These are phyloP conservation scores for Solanum habrochaites DNA, from an alignment of 257 asterid species.

Conservation along the genomic window DNA sequence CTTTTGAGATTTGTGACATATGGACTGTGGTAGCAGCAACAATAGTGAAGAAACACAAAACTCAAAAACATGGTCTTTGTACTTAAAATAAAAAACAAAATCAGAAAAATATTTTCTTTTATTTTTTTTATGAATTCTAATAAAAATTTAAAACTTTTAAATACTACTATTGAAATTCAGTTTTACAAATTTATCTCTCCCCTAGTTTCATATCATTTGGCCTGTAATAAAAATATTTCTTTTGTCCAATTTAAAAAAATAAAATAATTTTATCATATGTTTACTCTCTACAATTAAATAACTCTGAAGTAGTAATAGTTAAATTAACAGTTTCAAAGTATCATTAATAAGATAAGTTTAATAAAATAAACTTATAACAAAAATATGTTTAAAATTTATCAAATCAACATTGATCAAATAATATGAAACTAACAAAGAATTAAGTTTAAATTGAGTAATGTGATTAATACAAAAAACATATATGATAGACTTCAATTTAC, in stretches of 20 bases:
- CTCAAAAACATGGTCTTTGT: neutral
- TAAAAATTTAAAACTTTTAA: neutral
- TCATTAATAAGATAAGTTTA: too few species aligned
- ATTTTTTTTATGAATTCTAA: neutral
- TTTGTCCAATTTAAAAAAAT: too few species aligned
- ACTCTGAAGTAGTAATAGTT: neutral
- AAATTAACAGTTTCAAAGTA: too few species aligned
- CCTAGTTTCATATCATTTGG: neutral
- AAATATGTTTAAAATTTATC: too few species aligned
- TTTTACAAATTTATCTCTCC: neutral
- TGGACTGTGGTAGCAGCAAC: neutral
- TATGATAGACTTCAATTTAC: neutral
- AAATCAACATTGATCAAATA: neutral
- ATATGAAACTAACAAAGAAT: too few species aligned
- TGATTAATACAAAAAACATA: too few species aligned
- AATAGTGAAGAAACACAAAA: neutral
- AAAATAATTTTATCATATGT: too few species aligned
- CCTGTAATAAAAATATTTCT: neutral
- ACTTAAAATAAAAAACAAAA: neutral
- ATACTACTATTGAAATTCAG: neutral
- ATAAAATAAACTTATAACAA: too few species aligned
- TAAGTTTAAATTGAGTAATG: neutral
- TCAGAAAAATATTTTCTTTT: neutral
- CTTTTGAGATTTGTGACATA: neutral
- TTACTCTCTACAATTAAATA: neutral